Conservation (phyloP, 192 early-diverging fungal genomes). For the Radiomyces spectabilis region DNA sequence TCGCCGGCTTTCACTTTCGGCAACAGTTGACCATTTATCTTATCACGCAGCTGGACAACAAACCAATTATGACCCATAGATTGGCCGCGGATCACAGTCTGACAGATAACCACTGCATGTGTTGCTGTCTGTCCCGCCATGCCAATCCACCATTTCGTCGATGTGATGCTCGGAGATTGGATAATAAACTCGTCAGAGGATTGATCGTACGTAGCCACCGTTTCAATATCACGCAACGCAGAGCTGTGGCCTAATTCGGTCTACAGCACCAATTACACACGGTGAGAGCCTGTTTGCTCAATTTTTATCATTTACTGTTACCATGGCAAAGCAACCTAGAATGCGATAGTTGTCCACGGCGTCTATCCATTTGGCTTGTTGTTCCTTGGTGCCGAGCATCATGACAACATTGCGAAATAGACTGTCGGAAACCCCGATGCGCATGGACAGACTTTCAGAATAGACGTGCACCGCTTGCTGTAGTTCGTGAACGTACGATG, state of each 20-base stretch:
- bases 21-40: constrained; percentile 38
- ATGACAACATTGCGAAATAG: constrained; percentile 47
- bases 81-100: constrained; percentile 50
- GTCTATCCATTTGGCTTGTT: constrained; percentile 42
- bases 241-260: constrained; percentile 59
- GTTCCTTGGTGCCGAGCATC: constrained; percentile 48
- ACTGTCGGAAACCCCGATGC: constrained; percentile 48
- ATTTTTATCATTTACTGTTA: constrained; percentile 11
- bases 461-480: constrained; percentile 21
- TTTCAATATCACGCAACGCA: constrained; percentile 54
- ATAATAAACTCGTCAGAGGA: constrained; percentile 51
- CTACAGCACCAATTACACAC: constrained; percentile 16
- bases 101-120: constrained; percentile 53
- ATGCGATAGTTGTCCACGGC: constrained; percentile 42
- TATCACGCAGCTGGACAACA: constrained; percentile 50
- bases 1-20: constrained; percentile 51
- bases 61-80: constrained; percentile 59
- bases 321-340: constrained; percentile 63
- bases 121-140: constrained; percentile 59
- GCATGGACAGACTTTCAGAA: constrained; percentile 54
- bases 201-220: constrained; percentile 53
- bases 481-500: not conserved
- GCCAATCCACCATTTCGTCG: constrained; percentile 69
- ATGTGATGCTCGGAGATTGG: constrained; percentile 47
- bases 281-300: not conserved